phyloP scores from a whole-genome alignment of 75 land plant genomes.

The Pseudotsuga menziesii region DNA sequence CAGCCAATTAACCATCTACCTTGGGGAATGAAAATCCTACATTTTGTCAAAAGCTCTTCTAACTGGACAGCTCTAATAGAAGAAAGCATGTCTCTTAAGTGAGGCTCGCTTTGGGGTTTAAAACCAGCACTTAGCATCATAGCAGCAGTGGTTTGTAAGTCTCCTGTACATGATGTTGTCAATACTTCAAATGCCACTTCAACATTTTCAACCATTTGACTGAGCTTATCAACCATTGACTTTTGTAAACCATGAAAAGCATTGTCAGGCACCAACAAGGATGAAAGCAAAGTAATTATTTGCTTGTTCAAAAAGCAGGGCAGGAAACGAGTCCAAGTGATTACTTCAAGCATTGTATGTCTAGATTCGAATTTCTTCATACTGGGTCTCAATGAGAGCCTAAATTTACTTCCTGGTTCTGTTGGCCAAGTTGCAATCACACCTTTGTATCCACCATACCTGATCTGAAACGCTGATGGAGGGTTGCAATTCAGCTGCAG shows the following conservation, averaged over 20 bases:
- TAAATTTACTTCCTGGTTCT: conserved; percentile 27
- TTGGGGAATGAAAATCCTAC: conserved; percentile 70
- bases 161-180: conserved; percentile 56
- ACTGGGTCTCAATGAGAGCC: conserved; percentile 62
- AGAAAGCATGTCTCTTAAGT: conserved; percentile 63
- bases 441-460: conserved; percentile 95
- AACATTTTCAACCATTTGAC: conserved; percentile 47
- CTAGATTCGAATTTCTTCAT: conserved; percentile 80
- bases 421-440: conserved; percentile 66
- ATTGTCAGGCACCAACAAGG: conserved; percentile 52
- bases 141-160: conserved; percentile 61
- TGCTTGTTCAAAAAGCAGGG: conserved; percentile 87
- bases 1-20: conserved; percentile 94
- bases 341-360: conserved; percentile 64
- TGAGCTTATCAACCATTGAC: conserved; percentile 47
- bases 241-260: conserved; percentile 66
- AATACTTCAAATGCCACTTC: conserved; percentile 69
- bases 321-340: conserved; percentile 75
- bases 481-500: conserved; percentile 42
- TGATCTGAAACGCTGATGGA: conserved; percentile 84
- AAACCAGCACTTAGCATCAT: conserved; percentile 85
- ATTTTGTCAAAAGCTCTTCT: conserved; percentile 57
- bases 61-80: conserved; percentile 69
- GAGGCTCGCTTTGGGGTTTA: conserved; percentile 67
- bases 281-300: conserved; percentile 72